phyloP scores from a whole-genome alignment of 345 rosid genomes.

The Camelina hispida region DNA sequence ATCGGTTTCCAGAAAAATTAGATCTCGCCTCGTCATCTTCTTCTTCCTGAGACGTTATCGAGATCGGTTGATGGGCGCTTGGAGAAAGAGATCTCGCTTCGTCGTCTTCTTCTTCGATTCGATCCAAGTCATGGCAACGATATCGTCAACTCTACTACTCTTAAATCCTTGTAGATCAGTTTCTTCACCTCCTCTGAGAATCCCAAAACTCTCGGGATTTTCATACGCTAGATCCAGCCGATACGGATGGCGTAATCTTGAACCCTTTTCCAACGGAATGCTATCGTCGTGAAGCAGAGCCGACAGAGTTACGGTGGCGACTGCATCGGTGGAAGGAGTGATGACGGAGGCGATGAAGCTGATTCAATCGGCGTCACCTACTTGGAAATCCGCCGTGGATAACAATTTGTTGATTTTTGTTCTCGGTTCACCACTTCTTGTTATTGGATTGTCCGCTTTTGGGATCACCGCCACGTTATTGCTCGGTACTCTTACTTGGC shows the following conservation, averaged over 20 bases:
- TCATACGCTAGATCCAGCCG: constrained; percentile 29
- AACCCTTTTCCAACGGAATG: constrained; percentile 42
- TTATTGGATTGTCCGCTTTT: constrained; percentile 73
- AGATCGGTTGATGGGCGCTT: too few relatives aligned
- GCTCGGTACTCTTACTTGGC: constrained; percentile 94
- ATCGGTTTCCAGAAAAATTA: too few relatives aligned
- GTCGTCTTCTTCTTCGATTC: too few relatives aligned
- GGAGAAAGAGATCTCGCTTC: too few relatives aligned
- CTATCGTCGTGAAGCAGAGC: constrained; percentile 36
- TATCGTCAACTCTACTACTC: constrained; percentile 25
- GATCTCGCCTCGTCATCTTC: too few relatives aligned
- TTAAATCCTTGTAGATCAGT: constrained; percentile 33
- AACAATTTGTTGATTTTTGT: constrained; percentile 76
- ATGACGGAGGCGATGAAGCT: constrained; percentile 59
- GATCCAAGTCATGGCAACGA: too few relatives aligned
- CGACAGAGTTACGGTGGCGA: constrained; percentile 23
- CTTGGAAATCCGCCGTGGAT: constrained; percentile 84
- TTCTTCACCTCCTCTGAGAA: constrained; percentile 22
- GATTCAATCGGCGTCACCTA: constrained; percentile 66
- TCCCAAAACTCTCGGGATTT: constrained; percentile 21
- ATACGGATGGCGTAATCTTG: constrained; percentile 17
- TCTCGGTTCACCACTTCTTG: constrained; percentile 74
- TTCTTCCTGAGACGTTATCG: too few relatives aligned
- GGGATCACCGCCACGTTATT: constrained; percentile 88
- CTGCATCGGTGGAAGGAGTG: constrained; percentile 48